Percentiles rank a stretch among this genome's conserved stretches.
Evolutionary conservation across 164 flowering plant species (phyloP).

Genomic region (Vitis vinifera): ASM3070453v1 NC_081806.1:3424001-3424500

Average conservation of each 20-base stretch:
- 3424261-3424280: slow-evolving; percentile 15
- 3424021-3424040: background rate
- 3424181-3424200: slow-evolving; percentile 8
- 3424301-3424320: slow-evolving; percentile 38
- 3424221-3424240: slow-evolving; percentile 19
- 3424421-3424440: slow-evolving; percentile 35
- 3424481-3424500: slow-evolving; percentile 23
- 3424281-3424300: slow-evolving; percentile 39
- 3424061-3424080: slow-evolving; percentile 31
- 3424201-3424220: slow-evolving; percentile 28
- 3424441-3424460: slow-evolving; percentile 25
- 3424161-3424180: slow-evolving; percentile 10
- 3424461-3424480: slow-evolving; percentile 30
- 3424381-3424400: slow-evolving; percentile 27
- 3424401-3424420: slow-evolving; percentile 53
- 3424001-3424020: background rate
- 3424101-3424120: slow-evolving; percentile 36
- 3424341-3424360: slow-evolving; percentile 8
- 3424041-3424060: slow-evolving; percentile 13
- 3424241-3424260: slow-evolving; percentile 19
- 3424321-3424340: slow-evolving; percentile 4
- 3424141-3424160: slow-evolving; percentile 32
- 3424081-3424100: slow-evolving; percentile 15
- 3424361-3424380: slow-evolving; percentile 14
- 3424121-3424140: slow-evolving; percentile 41